Evolutionary conservation across 495 filamentous ascomycete genomes (phyloP), one percentile per base, ranked within the genome.

Genomic region (Aspergillus ellipticus): DNA sequence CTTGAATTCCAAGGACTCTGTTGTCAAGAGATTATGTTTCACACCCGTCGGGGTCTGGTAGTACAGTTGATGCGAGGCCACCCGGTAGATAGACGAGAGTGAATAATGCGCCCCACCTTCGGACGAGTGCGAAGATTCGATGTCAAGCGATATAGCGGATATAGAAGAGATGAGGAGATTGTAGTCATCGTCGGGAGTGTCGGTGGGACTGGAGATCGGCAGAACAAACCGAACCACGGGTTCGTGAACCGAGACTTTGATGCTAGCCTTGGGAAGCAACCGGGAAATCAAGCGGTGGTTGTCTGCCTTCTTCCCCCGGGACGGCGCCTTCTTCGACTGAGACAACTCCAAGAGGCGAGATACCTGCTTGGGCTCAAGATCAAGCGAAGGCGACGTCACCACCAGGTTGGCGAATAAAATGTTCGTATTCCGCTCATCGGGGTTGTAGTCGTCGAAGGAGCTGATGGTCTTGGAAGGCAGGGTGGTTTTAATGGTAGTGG

Each of bases 401-500:
- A 99, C 94, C 7, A 96, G 82, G 62, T 97, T 97, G 10, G 92
- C 93, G 63, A 96, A 97, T 0, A 99, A 79, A 29, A 99, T 91
- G 66, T 99, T 99, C 15, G 89, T 88, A 62, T 99, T 99, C 41
- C 92, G 83, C 63, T 97, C 90, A 62, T 88, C 86, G 2, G 86
- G 84, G 58, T 88, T 87, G 54, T 80, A 82, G 20, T 88, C 85
- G 51, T 88, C 83, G 15, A 84, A 85, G 20, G 89, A 81, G 68
- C 90, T 87, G 11, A 99, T 86, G 0, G 89, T 96, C 68, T 97
- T 97, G 0, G 94, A 96, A 0, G 95, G 95, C 6, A 99, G 71
- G 5, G 94, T 99, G 0, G 94, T 97, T 58, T 90, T 90, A 28
- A 96, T 84, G 0, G 94, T 99, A 19, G 91, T 95, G 5, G 94